Conservation (phyloP, 202 grass and related monocot genomes). For the Brachypodium distachyon region DNA sequence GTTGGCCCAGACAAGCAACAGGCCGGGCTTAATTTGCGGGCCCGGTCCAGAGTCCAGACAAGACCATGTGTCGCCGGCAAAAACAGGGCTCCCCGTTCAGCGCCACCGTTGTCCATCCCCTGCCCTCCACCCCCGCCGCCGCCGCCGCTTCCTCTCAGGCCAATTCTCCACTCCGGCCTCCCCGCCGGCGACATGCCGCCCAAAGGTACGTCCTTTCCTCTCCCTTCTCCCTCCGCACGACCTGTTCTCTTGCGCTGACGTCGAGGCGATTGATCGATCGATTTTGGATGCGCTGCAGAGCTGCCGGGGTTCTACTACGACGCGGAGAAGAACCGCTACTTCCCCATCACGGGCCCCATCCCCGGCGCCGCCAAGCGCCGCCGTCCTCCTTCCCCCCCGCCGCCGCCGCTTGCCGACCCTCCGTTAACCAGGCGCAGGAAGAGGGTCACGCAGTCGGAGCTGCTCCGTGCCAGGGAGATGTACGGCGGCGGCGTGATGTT, state of each 20-base stretch:
- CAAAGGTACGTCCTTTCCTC: conserved; percentile 22
- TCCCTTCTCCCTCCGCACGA: not conserved
- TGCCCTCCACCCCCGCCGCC: no score
- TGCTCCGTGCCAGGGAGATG: conserved; percentile 58
- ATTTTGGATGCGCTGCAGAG: no score
- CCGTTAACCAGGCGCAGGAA: conserved; percentile 10
- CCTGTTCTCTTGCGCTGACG: not conserved
- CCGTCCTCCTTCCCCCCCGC: not conserved
- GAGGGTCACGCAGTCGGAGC: conserved; percentile 32
- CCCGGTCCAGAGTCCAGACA: not conserved
- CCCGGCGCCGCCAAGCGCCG: conserved; percentile 42
- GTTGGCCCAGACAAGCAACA: not conserved
- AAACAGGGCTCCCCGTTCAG: not conserved
- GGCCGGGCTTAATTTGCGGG: not conserved
- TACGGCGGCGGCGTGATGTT: conserved; percentile 40
- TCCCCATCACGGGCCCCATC: conserved; percentile 58
- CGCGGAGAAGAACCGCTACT: conserved; percentile 83
- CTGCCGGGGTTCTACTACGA: conserved; percentile 78
- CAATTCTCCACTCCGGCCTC: not conserved
- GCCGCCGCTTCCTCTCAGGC: not conserved
- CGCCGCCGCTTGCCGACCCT: not conserved
- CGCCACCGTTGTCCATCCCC: not conserved
- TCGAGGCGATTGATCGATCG: not conserved
- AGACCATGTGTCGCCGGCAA: not conserved
- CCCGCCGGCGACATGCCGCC: conserved; percentile 32